A percentile compares a stretch with the other conserved stretches of the same genome.
Evolutionary conservation across 768 basidiomycete genomes (phyloP).

Genomic region (Tylopilus intermedius): DNA sequence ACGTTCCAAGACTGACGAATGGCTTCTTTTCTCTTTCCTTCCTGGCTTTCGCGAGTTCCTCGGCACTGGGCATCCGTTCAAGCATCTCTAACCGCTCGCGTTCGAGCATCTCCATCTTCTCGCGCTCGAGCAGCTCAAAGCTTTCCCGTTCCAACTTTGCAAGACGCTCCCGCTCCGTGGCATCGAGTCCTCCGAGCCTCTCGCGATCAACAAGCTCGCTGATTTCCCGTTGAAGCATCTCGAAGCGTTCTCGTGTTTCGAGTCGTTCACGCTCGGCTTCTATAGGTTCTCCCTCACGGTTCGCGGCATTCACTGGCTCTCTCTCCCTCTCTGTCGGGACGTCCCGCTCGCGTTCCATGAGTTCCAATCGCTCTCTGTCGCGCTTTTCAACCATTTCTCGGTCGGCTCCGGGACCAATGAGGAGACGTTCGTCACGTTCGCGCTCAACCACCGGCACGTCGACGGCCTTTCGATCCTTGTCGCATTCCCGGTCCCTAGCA

Average conservation of each 20-base stretch:
- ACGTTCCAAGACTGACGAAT: constrained; percentile 26
- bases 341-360: constrained; percentile 19
- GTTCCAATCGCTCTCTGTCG: constrained; percentile 28
- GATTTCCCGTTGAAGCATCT: constrained; percentile 33
- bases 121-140: constrained; percentile 27
- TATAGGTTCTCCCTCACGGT: constrained; percentile 19
- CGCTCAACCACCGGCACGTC: constrained; percentile 16
- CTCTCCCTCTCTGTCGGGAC: constrained; percentile 14
- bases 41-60: constrained; percentile 30
- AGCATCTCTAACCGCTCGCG: constrained; percentile 30
- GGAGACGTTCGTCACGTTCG: constrained; percentile 21
- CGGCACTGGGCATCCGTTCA: constrained; percentile 31
- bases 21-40: constrained; percentile 27
- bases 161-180: constrained; percentile 28
- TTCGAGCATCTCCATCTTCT: constrained; percentile 27
- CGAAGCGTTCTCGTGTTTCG: constrained; percentile 23
- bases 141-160: constrained; percentile 27
- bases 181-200: constrained; percentile 26
- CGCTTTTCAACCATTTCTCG: constrained; percentile 21
- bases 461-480: constrained; percentile 18
- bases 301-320: constrained; percentile 12
- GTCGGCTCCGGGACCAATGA: constrained; percentile 14
- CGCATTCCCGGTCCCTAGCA: constrained; percentile 22
- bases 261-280: constrained; percentile 26
- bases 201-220: constrained; percentile 28